Conservation (phyloP, 2,329 filamentous ascomycete genomes). For the Phaeoacremonium minimum region DNA sequence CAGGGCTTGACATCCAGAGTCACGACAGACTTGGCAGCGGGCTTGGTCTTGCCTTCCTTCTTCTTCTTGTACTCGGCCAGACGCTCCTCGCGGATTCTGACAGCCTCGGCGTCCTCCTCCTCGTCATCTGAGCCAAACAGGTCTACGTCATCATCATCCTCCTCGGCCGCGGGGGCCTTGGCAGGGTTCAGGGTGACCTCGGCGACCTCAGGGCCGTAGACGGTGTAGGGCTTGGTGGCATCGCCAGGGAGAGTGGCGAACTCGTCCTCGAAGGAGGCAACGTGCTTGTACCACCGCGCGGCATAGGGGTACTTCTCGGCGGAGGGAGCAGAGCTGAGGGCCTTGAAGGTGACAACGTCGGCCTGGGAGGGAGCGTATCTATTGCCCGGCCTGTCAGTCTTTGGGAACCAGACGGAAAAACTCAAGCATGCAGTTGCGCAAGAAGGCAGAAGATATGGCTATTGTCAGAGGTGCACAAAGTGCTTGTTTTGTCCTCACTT, state of each 20-base stretch:
- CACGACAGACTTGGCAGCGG: slow-evolving; percentile 90
- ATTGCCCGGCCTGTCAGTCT: background rate
- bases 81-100: slow-evolving; percentile 78
- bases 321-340: slow-evolving; percentile 69
- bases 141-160: slow-evolving; percentile 83
- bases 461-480: slow-evolving; percentile 66
- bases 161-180: slow-evolving; percentile 67
- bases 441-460: background rate
- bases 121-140: slow-evolving; percentile 92
- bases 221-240: slow-evolving; percentile 79
- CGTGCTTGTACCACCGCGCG: slow-evolving; percentile 99
- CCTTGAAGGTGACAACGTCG: slow-evolving; percentile 94
- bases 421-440: background rate
- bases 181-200: slow-evolving; percentile 81
- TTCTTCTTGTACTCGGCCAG: slow-evolving; percentile 93
- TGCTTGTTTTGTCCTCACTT: slow-evolving; percentile 65
- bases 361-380: slow-evolving; percentile 76
- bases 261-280: slow-evolving; percentile 86
- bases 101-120: slow-evolving; percentile 88
- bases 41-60: slow-evolving; percentile 92
- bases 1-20: slow-evolving; percentile 97
- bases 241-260: slow-evolving; percentile 90
- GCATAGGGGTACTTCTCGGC: slow-evolving; percentile 88
- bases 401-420: background rate
- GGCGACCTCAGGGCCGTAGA: slow-evolving; percentile 81